Percentiles rank a stretch among this genome's conserved stretches.
These are phyloP conservation scores for Apiospora pterosperma DNA, from an alignment of 2,329 filamentous ascomycete species.

Conservation along the genomic window DNA sequence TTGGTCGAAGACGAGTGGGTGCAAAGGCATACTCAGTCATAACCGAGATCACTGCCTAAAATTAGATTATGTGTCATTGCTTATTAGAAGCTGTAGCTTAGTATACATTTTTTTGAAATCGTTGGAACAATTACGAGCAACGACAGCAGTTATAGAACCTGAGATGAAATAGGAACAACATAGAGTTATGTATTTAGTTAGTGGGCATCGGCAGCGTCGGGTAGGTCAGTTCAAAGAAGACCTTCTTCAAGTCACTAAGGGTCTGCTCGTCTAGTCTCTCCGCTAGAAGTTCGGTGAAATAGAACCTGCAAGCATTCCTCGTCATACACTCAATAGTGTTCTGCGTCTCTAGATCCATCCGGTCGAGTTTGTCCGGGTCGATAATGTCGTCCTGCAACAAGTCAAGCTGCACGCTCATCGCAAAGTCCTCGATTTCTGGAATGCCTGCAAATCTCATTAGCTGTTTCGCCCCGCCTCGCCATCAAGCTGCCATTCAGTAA, in stretches of 20 bases:
- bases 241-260: neutral
- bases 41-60: too few species aligned
- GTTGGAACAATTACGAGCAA: too few species aligned
- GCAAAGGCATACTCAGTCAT: too few species aligned
- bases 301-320: neutral
- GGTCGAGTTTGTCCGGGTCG: neutral
- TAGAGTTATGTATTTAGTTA: too few species aligned
- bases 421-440: neutral
- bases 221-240: neutral
- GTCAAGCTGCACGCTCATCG: neutral
- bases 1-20: conserved; percentile 29
- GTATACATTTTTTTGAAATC: too few species aligned
- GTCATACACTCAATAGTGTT: neutral
- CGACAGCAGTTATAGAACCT: too few species aligned
- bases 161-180: too few species aligned
- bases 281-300: neutral
- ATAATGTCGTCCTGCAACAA: neutral
- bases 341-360: neutral
- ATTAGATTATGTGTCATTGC: too few species aligned
- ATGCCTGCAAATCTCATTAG: neutral
- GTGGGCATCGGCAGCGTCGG: neutral
- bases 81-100: too few species aligned
- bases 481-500: neutral
- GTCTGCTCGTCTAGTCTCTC: neutral
- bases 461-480: neutral